Evolutionary conservation across 2,329 filamentous ascomycete species (phyloP).

Genomic region (Fusarium goolgardi): DNA sequence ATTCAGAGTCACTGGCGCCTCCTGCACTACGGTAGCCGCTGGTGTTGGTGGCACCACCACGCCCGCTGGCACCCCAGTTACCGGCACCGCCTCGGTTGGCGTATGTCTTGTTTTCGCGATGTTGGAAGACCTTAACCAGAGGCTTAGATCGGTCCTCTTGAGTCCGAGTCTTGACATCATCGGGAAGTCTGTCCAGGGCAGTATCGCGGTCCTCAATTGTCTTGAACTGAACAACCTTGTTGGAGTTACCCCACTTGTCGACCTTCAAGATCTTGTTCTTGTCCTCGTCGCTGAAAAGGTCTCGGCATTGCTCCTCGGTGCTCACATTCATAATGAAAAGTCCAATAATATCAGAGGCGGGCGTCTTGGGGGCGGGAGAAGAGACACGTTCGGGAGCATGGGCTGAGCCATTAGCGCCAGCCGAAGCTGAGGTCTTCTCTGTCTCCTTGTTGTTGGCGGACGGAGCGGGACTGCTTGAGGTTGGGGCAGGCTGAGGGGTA

Average conservation of each 20-base stretch:
- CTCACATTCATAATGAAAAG: conserved; percentile 91
- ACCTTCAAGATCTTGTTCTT: conserved; percentile 81
- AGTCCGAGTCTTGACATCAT: conserved; percentile 79
- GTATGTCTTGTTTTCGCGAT: conserved; percentile 68
- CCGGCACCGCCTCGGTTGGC: conserved; percentile 72
- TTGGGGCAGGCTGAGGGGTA: conserved; percentile 63
- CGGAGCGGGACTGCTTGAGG: conserved; percentile 54
- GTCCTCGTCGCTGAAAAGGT: conserved; percentile 86
- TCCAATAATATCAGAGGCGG: conserved; percentile 77
- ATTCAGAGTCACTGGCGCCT: conserved; percentile 77
- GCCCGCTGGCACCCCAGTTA: conserved; percentile 73
- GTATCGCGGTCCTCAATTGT: conserved; percentile 82
- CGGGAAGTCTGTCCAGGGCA: conserved; percentile 78
- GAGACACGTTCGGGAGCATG: conserved; percentile 64
- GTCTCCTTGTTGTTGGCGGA: conserved; percentile 60
- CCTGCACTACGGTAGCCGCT: conserved; percentile 87
- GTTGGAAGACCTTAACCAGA: conserved; percentile 84
- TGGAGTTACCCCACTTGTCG: conserved; percentile 81
- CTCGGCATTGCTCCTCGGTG: conserved; percentile 83
- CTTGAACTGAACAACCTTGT: conserved; percentile 89
- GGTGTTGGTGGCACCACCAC: conserved; percentile 67
- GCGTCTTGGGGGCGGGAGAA: conserved; percentile 70
- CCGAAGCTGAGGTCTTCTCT: conserved; percentile 63
- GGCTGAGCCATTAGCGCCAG: conserved; percentile 65
- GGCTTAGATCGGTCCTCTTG: conserved; percentile 81